A percentile compares a stretch with the other conserved stretches of the same genome.
phyloP scores from a whole-genome alignment of 2,329 filamentous ascomycete species.

The Colletotrichum spaethianum region DNA sequence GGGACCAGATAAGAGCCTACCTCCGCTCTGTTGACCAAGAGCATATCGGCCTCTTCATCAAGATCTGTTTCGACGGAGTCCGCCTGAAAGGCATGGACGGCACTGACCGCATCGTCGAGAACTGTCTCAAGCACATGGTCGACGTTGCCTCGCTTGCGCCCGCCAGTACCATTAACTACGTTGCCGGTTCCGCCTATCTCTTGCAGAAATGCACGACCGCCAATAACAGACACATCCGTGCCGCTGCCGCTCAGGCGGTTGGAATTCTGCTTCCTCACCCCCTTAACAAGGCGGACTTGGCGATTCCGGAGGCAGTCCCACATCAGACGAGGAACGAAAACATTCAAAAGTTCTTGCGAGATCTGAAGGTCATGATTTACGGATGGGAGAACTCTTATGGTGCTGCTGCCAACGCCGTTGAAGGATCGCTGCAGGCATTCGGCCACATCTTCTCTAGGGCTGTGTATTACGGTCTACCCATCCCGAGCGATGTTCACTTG shows the following conservation, averaged over 20 bases:
- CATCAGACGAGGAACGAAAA: conserved; percentile 33
- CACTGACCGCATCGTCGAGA: conserved; percentile 56
- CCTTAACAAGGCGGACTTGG: conserved; percentile 48
- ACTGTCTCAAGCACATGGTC: conserved; percentile 67
- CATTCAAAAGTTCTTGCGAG: conserved; percentile 28
- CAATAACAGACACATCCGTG: conserved; percentile 79
- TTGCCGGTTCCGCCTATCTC: conserved; percentile 64
- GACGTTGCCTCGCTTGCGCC: conserved; percentile 67
- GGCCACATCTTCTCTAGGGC: conserved; percentile 60
- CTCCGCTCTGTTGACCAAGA: conserved; percentile 58
- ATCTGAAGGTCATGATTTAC: conserved; percentile 60
- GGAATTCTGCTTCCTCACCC: conserved; percentile 83
- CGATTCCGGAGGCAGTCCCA: conserved; percentile 55
- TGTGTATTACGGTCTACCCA: conserved; percentile 59
- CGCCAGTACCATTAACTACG: conserved; percentile 62
- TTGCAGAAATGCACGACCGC: conserved; percentile 74
- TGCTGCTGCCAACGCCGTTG: conserved; percentile 59
- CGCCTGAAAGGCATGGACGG: conserved; percentile 54
- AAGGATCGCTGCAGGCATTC: conserved; percentile 63
- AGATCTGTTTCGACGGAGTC: conserved; percentile 71
- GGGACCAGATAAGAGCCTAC: conserved; percentile 71
- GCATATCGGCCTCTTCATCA: conserved; percentile 61
- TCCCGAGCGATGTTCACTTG: conserved; percentile 45
- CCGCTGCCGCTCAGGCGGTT: conserved; percentile 77
- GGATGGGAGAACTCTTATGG: conserved; percentile 59